Base-by-base conservation (phyloP, 441 rosid genomes). In the Isatis lusitanica region DNA sequence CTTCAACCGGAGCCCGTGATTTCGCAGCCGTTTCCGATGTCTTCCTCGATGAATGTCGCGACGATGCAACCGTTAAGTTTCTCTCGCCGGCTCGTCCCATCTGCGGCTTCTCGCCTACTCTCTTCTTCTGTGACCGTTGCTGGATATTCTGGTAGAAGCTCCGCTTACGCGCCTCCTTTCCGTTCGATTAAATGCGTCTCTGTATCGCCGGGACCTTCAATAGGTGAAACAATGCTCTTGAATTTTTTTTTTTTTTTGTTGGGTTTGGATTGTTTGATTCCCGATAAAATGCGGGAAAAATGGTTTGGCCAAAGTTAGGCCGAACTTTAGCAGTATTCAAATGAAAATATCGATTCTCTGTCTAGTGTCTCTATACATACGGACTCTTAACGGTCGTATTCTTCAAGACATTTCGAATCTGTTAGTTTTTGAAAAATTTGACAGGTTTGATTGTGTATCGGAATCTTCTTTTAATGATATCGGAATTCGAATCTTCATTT, bases 171-270 rank as follows among this genome's bases (percentile, higher is more conserved):
- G 18, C 75, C 80, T 24, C 36, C 57, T 61, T 39, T 38, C 64
- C 84, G 79, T 69, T 48, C 79, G 59, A 33, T 87, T 73, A 78
- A 83, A 47, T 89, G 88, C 77, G 73, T 73, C 42, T 79, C 91
- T 39, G 60, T 46, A 0, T 68, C 76, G 0, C 69, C 77, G 0
- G 73, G 62, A 75, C 38, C 77, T 17, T 63, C 82, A 1, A 52
- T 74, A 59, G 93, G 93, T 88, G 78, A 83, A 43, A 6, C 36
- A 51, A 28, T 63, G 73, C 73, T 67, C 60, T 18, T 46, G 16
- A 40, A 3, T 1, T 51, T 13, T 4, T 11, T 0, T 5, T 35
- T 4, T 38, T 26, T 42, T 4, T 66, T n/a, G n/a, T 68, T 48
- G 35, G 66, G 39, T 55, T 79, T 75, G 73, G 75, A 47, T 60